Evolutionary conservation across 2,329 filamentous ascomycete genomes (phyloP).

Genomic region (Paecilomyces sp.): DNA sequence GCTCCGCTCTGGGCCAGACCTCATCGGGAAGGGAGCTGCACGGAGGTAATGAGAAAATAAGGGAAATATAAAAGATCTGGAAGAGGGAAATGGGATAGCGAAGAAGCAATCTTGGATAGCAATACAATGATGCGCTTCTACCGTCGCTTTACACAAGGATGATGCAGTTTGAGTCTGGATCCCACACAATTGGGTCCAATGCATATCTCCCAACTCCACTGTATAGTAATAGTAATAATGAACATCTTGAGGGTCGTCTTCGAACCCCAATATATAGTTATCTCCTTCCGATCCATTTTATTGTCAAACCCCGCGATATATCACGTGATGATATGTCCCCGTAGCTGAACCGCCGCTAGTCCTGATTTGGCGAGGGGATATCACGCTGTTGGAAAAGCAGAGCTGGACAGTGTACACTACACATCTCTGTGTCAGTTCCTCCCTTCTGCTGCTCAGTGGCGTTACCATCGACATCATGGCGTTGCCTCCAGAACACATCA

Average conservation of each 20-base stretch:
- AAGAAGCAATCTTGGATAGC: slow-evolving; percentile 1
- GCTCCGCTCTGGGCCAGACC: slow-evolving; percentile 10
- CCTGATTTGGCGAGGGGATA: neutral
- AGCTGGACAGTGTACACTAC: slow-evolving; percentile 3
- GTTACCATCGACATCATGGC: slow-evolving; percentile 26
- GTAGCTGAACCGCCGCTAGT: neutral
- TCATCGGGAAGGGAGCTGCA: slow-evolving; percentile 6
- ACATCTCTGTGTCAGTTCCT: neutral
- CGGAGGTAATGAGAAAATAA: slow-evolving; percentile 8
- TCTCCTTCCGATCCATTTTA: neutral
- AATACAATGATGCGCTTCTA: slow-evolving; percentile 2
- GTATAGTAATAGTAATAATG: slow-evolving; percentile 4
- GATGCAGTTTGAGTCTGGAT: neutral
- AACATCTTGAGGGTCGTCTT: neutral
- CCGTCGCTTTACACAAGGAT: neutral
- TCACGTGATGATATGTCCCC: neutral
- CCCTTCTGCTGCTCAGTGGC: slow-evolving; percentile 1
- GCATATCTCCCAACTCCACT: neutral
- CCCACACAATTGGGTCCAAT: neutral
- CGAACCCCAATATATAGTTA: neutral
- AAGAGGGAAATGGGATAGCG: slow-evolving; percentile 1
- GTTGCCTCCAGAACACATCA: slow-evolving; percentile 43
- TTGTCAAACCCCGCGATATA: neutral
- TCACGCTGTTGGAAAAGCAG: slow-evolving; percentile 3
- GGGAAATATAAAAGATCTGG: neutral